These are phyloP conservation scores for Corchorus olitorius DNA, from an alignment of 345 rosid species.

Conservation along the genomic window DNA sequence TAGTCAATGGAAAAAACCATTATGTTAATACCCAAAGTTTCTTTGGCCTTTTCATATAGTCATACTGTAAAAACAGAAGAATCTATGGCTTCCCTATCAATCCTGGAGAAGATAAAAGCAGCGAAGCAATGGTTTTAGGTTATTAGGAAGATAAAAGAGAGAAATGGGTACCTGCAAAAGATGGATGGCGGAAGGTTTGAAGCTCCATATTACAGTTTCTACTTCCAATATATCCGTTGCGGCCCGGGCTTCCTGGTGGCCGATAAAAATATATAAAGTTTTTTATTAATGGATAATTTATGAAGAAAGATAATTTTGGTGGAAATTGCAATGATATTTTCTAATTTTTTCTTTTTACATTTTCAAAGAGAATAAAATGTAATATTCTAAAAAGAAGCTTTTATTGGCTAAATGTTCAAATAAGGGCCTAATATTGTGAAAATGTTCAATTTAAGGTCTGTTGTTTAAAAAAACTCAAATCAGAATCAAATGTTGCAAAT, in stretches of 20 bases:
- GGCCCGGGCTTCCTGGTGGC: not conserved
- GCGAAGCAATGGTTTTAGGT: not conserved
- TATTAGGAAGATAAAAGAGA: not conserved
- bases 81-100: constrained; percentile 17
- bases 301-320: too few relatives aligned
- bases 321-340: too few relatives aligned
- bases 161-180: constrained; percentile 24
- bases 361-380: too few relatives aligned
- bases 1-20: not conserved
- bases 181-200: constrained; percentile 26
- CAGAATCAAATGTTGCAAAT: too few relatives aligned
- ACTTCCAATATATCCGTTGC: not conserved
- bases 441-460: too few relatives aligned
- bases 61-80: not conserved
- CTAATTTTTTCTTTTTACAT: too few relatives aligned
- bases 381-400: too few relatives aligned
- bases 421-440: too few relatives aligned
- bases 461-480: too few relatives aligned
- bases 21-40: not conserved
- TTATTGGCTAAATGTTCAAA: too few relatives aligned
- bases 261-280: not conserved
- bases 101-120: not conserved
- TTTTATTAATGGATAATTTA: not conserved
- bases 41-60: not conserved
- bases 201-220: constrained; percentile 30